A percentile compares a stretch with the other conserved stretches of the same genome.
phyloP scores from a whole-genome alignment of 129 eudicot genomes.

The Artemisia tridentata region DNA sequence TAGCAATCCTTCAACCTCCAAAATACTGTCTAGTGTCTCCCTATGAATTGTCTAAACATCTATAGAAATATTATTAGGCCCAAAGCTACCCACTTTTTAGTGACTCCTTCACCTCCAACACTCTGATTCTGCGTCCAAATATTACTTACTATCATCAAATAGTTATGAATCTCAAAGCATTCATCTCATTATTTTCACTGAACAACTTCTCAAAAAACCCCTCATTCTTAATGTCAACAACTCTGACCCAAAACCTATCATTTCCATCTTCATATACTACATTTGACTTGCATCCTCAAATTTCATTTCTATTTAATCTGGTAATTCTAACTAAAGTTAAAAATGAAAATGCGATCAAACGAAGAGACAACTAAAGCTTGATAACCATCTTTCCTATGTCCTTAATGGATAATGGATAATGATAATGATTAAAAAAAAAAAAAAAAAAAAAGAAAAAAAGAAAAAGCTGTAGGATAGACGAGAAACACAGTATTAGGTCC shows the following conservation, averaged over 20 bases:
- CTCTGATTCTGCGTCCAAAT: background rate
- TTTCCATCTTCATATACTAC: background rate
- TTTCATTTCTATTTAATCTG: background rate
- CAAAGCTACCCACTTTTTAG: background rate
- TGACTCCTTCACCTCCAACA: background rate
- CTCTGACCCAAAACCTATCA: background rate
- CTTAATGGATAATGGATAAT: too few relatives aligned
- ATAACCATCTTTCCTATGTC: too few relatives aligned
- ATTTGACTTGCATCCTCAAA: background rate
- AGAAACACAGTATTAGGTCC: too few relatives aligned
- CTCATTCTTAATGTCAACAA: background rate
- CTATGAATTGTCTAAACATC: background rate
- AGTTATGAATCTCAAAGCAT: background rate
- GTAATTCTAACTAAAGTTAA: too few relatives aligned
- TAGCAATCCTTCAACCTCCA: too few relatives aligned
- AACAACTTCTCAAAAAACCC: constrained; percentile 7
- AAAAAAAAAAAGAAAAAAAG: too few relatives aligned
- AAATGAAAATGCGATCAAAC: too few relatives aligned
- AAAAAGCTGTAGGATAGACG: too few relatives aligned
- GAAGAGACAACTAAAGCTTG: too few relatives aligned
- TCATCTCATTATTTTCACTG: constrained; percentile 4
- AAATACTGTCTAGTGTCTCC: background rate
- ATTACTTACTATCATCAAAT: background rate
- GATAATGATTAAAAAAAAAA: too few relatives aligned
- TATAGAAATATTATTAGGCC: background rate